These are phyloP conservation scores for Globisporangium yorkense DNA, from an alignment of 352 stramenopile genomes.

Conservation along the genomic window DNA sequence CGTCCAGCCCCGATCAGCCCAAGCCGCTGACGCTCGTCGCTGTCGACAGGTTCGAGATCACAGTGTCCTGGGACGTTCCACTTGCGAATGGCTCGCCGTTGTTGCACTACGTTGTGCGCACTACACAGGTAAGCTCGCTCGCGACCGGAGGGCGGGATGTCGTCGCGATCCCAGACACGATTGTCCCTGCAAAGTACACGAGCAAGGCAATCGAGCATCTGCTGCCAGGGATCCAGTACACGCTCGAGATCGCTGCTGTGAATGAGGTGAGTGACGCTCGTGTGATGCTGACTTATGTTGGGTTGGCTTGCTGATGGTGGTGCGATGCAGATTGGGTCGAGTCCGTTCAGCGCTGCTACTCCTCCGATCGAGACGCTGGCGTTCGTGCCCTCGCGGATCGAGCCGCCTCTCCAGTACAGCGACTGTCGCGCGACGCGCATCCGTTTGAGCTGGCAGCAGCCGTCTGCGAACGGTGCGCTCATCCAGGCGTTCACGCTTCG, in stretches of 20 bases:
- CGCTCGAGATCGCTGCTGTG: constrained; percentile 38
- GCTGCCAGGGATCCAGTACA: constrained; percentile 53
- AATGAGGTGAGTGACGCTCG: constrained; percentile 26
- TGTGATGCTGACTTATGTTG: background rate
- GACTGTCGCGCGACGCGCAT: constrained; percentile 33
- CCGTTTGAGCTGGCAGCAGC: constrained; percentile 40
- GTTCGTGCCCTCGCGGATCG: constrained; percentile 49
- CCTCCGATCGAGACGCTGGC: constrained; percentile 46
- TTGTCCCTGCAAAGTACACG: constrained; percentile 39
- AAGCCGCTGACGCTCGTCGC: constrained; percentile 16
- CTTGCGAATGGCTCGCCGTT: constrained; percentile 54
- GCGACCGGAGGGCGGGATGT: constrained; percentile 21
- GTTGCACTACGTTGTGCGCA: constrained; percentile 45
- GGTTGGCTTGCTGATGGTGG: background rate
- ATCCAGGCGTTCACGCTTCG: constrained; percentile 52
- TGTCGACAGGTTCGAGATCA: constrained; percentile 44
- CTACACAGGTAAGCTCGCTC: constrained; percentile 30
- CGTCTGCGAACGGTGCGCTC: constrained; percentile 46
- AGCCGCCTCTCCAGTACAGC: constrained; percentile 26
- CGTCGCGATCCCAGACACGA: constrained; percentile 18
- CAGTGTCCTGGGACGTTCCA: constrained; percentile 37
- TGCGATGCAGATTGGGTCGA: constrained; percentile 36
- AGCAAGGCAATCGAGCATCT: constrained; percentile 33
- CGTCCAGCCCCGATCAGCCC: constrained; percentile 39
- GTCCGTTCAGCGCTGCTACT: constrained; percentile 39